Percentiles rank a stretch among this genome's conserved stretches.
Evolutionary conservation across 73 alveolate species (phyloP).

Genomic region (Stentor roeselii): DNA sequence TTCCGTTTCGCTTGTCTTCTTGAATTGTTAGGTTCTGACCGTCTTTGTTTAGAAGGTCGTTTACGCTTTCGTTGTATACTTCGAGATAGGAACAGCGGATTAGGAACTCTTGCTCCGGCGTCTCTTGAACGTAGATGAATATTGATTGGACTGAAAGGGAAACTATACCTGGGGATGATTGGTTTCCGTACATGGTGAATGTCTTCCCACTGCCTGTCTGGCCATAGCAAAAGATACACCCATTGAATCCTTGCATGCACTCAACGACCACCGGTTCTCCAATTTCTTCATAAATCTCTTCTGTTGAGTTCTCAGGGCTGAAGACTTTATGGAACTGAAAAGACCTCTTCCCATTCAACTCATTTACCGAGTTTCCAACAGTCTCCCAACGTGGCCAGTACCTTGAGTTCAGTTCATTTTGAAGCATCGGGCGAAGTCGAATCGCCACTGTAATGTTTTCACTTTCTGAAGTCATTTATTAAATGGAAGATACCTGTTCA

Average conservation of each 20-base stretch:
- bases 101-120: constrained; percentile 26
- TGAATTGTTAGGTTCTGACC: constrained; percentile 64
- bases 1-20: constrained; percentile 78
- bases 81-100: constrained; percentile 71
- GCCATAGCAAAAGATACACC: not conserved
- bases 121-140: not conserved
- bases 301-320: not conserved
- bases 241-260: not conserved
- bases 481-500: too few relatives aligned
- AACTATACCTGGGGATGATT: not conserved
- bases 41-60: constrained; percentile 69
- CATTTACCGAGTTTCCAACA: too few relatives aligned
- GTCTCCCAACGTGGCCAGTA: too few relatives aligned
- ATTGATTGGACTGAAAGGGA: not conserved
- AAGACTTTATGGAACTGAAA: too few relatives aligned
- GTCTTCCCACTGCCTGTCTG: not conserved
- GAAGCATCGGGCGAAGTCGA: not conserved
- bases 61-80: constrained; percentile 82
- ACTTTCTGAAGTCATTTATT: too few relatives aligned
- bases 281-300: not conserved
- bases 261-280: not conserved
- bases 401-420: too few relatives aligned
- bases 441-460: constrained; percentile 22
- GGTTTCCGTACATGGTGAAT: not conserved
- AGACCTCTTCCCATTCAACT: too few relatives aligned